Percentiles rank a stretch among this genome's conserved stretches.
Conservation (phyloP, 139 green algal species). For the Chlorella sp. region DNA sequence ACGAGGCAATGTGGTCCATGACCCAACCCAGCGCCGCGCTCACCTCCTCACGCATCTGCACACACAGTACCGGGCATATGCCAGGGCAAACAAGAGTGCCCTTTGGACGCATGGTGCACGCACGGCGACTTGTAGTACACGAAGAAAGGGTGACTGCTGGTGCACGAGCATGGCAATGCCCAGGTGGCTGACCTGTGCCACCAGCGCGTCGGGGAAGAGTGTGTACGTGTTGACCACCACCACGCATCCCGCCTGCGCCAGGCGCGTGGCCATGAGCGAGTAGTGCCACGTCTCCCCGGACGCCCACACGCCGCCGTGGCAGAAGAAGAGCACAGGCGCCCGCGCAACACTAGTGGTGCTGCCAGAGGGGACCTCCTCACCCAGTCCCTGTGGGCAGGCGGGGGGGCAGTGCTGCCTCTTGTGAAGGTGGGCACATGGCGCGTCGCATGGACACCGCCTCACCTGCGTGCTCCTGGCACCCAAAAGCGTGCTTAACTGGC, state of each 20-base stretch:
- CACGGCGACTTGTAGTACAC: neutral
- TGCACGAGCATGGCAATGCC: neutral
- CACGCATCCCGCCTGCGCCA: slow-evolving; percentile 46
- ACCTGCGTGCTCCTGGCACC: too few relatives aligned
- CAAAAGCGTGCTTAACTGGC: too few relatives aligned
- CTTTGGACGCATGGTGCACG: neutral
- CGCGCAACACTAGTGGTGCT: too few relatives aligned
- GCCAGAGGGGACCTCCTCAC: too few relatives aligned
- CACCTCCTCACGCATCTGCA: slow-evolving; percentile 64
- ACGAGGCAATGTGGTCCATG: slow-evolving; percentile 46
- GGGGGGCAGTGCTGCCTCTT: too few relatives aligned
- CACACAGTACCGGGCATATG: neutral
- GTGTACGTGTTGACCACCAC: slow-evolving; percentile 55
- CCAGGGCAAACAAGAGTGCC: neutral
- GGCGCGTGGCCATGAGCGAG: slow-evolving; percentile 9
- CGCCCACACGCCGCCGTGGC: slow-evolving; percentile 76
- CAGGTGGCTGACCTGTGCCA: neutral
- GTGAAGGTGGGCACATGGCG: too few relatives aligned
- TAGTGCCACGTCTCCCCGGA: slow-evolving; percentile 33
- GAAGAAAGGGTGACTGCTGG: neutral
- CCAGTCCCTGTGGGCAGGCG: too few relatives aligned
- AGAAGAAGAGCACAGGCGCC: slow-evolving; percentile 69
- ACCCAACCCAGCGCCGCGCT: slow-evolving; percentile 53
- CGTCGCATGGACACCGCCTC: too few relatives aligned
- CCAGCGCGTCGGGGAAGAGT: slow-evolving; percentile 55